A percentile compares a stretch with the other conserved stretches of the same genome.
phyloP scores from a whole-genome alignment of 2,329 filamentous ascomycete species.

The Colletotrichum limetticola region DNA sequence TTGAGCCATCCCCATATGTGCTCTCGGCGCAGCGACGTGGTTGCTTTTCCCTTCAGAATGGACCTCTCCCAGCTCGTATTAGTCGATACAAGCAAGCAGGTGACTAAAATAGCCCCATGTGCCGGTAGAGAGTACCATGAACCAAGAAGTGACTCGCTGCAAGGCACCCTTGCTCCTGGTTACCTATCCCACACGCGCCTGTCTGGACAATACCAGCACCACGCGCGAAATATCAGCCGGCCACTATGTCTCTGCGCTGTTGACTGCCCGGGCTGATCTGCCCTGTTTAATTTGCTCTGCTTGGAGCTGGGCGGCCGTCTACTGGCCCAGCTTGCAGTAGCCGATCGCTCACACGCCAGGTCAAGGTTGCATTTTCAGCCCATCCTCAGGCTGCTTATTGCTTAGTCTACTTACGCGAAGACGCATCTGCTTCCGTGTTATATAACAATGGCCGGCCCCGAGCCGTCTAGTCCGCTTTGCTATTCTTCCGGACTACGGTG shows the following conservation, averaged over 20 bases:
- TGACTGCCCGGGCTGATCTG: neutral
- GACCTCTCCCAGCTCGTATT: slow-evolving; percentile 20
- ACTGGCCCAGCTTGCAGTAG: slow-evolving; percentile 15
- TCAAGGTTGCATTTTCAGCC: slow-evolving; percentile 24
- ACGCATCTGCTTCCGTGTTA: slow-evolving; percentile 4
- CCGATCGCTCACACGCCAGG: slow-evolving; percentile 11
- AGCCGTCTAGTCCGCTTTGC: neutral
- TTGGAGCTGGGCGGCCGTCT: slow-evolving; percentile 6
- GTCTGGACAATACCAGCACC: neutral
- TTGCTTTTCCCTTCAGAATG: slow-evolving; percentile 22
- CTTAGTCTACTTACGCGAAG: neutral
- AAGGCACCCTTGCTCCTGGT: slow-evolving; percentile 1
- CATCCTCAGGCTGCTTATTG: neutral
- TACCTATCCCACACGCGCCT: neutral
- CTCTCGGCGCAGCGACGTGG: neutral
- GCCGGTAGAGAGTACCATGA: slow-evolving; percentile 1
- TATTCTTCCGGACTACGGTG: slow-evolving; percentile 13
- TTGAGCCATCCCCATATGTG: slow-evolving; percentile 3
- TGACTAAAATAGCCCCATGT: slow-evolving; percentile 14
- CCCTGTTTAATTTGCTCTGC: neutral
- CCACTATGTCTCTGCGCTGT: neutral
- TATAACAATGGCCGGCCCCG: slow-evolving; percentile 25
- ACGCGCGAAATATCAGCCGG: neutral
- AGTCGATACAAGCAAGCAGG: neutral
- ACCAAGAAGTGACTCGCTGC: slow-evolving; percentile 12